A percentile compares a stretch with the other conserved stretches of the same genome.
phyloP scores from a whole-genome alignment of 2,329 filamentous ascomycete species.

The Alternaria incomplexa region DNA sequence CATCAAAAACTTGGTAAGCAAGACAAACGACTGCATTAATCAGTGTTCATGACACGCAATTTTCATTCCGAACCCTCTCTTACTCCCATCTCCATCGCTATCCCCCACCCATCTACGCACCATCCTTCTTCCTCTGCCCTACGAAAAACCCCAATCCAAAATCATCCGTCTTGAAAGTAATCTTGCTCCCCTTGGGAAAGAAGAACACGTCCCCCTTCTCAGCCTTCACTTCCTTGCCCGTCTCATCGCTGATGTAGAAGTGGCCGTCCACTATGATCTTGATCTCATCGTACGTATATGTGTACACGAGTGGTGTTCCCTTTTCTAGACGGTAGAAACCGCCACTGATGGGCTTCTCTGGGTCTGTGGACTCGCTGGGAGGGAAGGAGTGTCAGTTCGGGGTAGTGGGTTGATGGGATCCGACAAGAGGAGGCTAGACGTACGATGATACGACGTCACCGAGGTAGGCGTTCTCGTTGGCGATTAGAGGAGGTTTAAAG shows the following conservation, averaged over 20 bases:
- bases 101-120: background rate
- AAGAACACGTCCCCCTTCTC: constrained; percentile 70
- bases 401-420: background rate
- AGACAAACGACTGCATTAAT: background rate
- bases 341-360: constrained; percentile 65
- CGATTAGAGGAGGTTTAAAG: constrained; percentile 69
- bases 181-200: constrained; percentile 69
- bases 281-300: constrained; percentile 75
- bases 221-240: constrained; percentile 65
- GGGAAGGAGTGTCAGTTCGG: background rate
- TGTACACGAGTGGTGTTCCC: constrained; percentile 70
- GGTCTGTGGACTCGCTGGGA: constrained; percentile 59
- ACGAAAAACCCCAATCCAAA: constrained; percentile 67
- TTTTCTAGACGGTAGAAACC: constrained; percentile 73
- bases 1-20: background rate
- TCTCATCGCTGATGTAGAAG: constrained; percentile 68
- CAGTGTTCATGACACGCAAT: background rate
- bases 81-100: background rate
- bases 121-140: constrained; percentile 47
- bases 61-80: background rate
- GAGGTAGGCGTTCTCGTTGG: constrained; percentile 71
- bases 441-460: constrained; percentile 67
- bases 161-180: constrained; percentile 68
- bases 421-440: constrained; percentile 1
- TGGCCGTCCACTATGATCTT: constrained; percentile 74